Evolutionary conservation across 2,329 filamentous ascomycete genomes (phyloP), one percentile per base, ranked within the genome.

Genomic region (Myrmaecium sp.): DNA sequence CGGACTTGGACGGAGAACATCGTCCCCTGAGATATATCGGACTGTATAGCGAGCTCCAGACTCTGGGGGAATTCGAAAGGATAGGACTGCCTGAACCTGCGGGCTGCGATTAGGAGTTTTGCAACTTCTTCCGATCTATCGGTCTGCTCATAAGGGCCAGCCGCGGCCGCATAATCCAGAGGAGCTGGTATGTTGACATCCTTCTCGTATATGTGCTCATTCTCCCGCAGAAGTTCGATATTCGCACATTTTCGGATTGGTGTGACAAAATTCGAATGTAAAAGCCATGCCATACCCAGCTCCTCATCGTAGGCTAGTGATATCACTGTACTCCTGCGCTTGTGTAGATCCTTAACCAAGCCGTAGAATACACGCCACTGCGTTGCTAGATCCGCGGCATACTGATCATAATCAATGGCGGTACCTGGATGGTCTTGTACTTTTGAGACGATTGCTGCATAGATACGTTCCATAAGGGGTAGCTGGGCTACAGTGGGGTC

Each of bases 291-390:
- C 56, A 84, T 66, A 26, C 75, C 73, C 6, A 66, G 63, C 25
- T 68, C 62, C 1, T 64, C 50, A 41, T 95, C 89, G 29, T 80
- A 72, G 1, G 74, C 69, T 23, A 95, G 58, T 2, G 79, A 74
- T 23, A 95, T 54, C 0, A 80, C 75, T 43, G 94, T 84, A 11
- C 78, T 76, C 42, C 84, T 67, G 41, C 81, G 75, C 41, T 78
- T 83, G 46, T 95, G 83, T 21, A 98, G 58, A 46, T 93, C 84
- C 8, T 79, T 64, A 11, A 92, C 64, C 11, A 95, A 64, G 17
- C 83, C 73, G 56, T 83, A 93, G 51, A 92, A 92, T 26, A 79
- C 70, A 35, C 78, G 72, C 89, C 89, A 98, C 47, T 93, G 83
- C 7, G 68, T 64, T 43, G 89, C 77, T 28, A 76, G 73, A 17